A percentile compares a stretch with the other conserved stretches of the same genome.
These are phyloP conservation scores for Phytophthora cactorum DNA, from an alignment of 352 stramenopile genomes.

Conservation along the genomic window DNA sequence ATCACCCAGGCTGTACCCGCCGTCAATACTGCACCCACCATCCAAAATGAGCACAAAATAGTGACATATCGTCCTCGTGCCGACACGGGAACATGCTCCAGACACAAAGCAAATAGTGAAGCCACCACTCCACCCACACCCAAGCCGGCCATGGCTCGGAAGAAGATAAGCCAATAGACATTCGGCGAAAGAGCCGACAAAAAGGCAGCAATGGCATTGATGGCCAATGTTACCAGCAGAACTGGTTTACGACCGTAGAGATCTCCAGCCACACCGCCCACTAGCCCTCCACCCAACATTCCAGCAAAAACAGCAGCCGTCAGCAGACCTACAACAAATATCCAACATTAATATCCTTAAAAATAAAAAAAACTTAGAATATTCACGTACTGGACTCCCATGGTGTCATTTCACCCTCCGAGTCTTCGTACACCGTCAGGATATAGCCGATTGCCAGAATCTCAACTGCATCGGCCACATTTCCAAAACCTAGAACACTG, in stretches of 20 bases:
- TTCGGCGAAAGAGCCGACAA: conserved; percentile 76
- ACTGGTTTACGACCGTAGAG: conserved; percentile 82
- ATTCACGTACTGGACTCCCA: conserved; percentile 70
- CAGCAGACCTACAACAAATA: conserved; percentile 62
- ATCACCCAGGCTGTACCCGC: conserved; percentile 88
- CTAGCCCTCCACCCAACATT: conserved; percentile 85
- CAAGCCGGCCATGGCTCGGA: conserved; percentile 64
- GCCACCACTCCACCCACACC: conserved; percentile 90
- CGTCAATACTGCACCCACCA: conserved; percentile 87
- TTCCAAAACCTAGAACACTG: conserved; percentile 81
- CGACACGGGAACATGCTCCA: conserved; percentile 83
- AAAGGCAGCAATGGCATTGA: conserved; percentile 82
- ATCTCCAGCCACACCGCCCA: conserved; percentile 80
- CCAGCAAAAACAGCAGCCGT: conserved; percentile 90
- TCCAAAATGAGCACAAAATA: conserved; percentile 92
- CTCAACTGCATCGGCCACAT: conserved; percentile 91
- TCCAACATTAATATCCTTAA: conserved; percentile 5
- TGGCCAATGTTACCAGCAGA: conserved; percentile 74
- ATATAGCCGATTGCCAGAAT: conserved; percentile 93
- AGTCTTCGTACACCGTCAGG: conserved; percentile 75
- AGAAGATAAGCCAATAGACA: conserved; percentile 82
- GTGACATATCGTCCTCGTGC: conserved; percentile 83
- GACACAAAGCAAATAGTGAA: conserved; percentile 83
- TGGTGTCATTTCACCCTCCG: conserved; percentile 64
- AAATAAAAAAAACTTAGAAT: conserved; percentile 3